Evolutionary conservation across 2,329 filamentous ascomycete species (phyloP), one percentile per base, ranked within the genome.

Genomic region (Trichoderma aggressivum): DNA sequence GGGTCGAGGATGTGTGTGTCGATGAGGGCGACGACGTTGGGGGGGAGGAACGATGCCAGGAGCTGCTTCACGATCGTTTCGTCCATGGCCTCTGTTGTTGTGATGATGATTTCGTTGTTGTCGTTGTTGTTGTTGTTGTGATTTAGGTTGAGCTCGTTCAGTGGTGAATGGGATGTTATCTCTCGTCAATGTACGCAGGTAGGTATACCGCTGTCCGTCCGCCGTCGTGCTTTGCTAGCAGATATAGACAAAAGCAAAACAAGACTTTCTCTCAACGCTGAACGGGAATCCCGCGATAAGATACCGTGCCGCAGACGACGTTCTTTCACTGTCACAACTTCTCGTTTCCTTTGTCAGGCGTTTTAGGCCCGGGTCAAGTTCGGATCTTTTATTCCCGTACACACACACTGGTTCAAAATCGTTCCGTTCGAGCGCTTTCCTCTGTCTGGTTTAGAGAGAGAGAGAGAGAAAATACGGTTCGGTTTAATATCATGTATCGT

Each of bases 1-100:
- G 83, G 83, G 77, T 82, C 80, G 61, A 88, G 80, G 71, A 87
- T 75, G 79, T 88, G 81, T 56, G 82, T 82, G 76, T 85, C 78
- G 69, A 87, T 78, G 68, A 82, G 78, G 66, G 81, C 79, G 73
- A 82, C 78, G 64, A 83, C 78, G 63, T 84, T 81, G n/a, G 85
- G 80, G 43, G 84, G 83, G 63, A 86, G 80, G 70, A 87, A 74
- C 39, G 80, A 77, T 56, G 81, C 79, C 73, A 85, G 78, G 65
- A 82, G 74, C 67, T 77, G 78, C 74, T 75, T 75, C 16, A 77
- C 71, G n/a, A 81, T 72, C 5, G 77, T 77, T 7, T 77, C 75
- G 72, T 78, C 77, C 79, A 82, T 81, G 63, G 70, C 47, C 24
- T 7, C 6, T 39, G 6, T 16, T 39, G 32, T 43, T 61, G 28